Conservation (phyloP, 2,329 filamentous ascomycete species). For the Ceratocystis cacaofunesta region DNA sequence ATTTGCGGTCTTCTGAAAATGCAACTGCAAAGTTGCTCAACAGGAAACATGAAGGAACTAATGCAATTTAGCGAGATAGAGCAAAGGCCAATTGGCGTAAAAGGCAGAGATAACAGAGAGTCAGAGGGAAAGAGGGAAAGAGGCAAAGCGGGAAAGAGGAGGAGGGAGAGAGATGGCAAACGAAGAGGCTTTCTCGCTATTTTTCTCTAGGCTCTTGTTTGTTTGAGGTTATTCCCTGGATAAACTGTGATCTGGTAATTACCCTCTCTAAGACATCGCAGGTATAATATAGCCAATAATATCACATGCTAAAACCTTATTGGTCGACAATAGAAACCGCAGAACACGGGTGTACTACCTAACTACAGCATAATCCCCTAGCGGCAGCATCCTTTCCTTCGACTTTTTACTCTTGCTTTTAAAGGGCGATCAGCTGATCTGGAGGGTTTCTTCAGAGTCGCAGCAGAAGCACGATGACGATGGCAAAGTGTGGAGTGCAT, state of each 20-base stretch:
- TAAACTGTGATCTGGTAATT: neutral
- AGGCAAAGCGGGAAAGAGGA: neutral
- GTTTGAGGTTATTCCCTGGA: neutral
- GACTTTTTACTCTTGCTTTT: neutral
- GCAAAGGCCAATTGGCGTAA: neutral
- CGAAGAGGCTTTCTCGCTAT: neutral
- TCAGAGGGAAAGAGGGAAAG: neutral
- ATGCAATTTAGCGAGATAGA: neutral
- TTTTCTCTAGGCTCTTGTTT: neutral
- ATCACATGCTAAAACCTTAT: neutral
- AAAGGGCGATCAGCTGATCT: neutral
- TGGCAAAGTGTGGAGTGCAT: neutral
- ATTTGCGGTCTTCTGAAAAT: neutral
- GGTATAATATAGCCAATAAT: neutral
- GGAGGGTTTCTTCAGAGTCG: neutral
- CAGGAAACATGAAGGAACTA: neutral
- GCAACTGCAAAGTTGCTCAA: conserved; percentile 3
- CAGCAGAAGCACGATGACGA: neutral
- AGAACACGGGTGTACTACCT: neutral
- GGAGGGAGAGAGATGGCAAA: neutral
- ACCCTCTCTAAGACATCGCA: neutral
- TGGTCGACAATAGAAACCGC: neutral
- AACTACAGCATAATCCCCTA: neutral
- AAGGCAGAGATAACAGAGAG: neutral
- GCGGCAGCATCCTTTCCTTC: neutral